Conservation (phyloP, 768 basidiomycete species). For the Plicaturopsis crispa region DNA sequence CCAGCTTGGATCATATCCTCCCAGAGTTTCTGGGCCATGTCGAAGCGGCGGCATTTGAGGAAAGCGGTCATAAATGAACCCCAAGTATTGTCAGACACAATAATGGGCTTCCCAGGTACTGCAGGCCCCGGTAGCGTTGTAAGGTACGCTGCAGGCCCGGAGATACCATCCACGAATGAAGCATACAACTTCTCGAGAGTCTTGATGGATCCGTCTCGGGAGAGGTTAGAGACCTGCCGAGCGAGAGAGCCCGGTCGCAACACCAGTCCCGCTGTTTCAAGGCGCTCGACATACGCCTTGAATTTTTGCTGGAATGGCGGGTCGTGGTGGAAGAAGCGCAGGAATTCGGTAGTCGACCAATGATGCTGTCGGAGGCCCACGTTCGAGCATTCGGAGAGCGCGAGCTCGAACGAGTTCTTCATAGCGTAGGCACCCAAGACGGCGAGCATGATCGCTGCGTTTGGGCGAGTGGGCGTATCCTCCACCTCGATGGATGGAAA, state of each 20-base stretch:
- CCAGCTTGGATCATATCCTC: slow-evolving; percentile 47
- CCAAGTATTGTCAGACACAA: slow-evolving; percentile 56
- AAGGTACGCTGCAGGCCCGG: slow-evolving; percentile 46
- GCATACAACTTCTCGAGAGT: slow-evolving; percentile 42
- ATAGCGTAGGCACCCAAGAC: slow-evolving; percentile 58
- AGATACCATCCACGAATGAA: slow-evolving; percentile 41
- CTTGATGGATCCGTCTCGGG: slow-evolving; percentile 21
- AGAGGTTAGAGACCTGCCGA: slow-evolving; percentile 41
- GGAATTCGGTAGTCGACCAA: slow-evolving; percentile 28
- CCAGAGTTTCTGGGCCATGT: slow-evolving; percentile 62
- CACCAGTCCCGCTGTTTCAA: slow-evolving; percentile 45
- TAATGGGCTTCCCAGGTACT: slow-evolving; percentile 32
- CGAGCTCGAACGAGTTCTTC: slow-evolving; percentile 47
- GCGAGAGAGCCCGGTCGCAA: slow-evolving; percentile 40
- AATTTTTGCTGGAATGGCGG: slow-evolving; percentile 32
- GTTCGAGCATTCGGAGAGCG: slow-evolving; percentile 36
- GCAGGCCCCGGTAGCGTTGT: slow-evolving; percentile 31
- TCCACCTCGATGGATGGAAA: neutral
- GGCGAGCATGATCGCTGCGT: slow-evolving; percentile 35
- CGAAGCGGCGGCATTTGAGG: slow-evolving; percentile 42
- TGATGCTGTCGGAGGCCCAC: slow-evolving; percentile 28
- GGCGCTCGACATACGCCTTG: slow-evolving; percentile 34
- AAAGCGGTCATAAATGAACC: slow-evolving; percentile 60
- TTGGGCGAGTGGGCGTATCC: slow-evolving; percentile 6
- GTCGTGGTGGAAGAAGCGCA: slow-evolving; percentile 27